These are phyloP conservation scores for Triticum dicoccoides DNA, from an alignment of 176 grass and related monocot genomes.

Conservation along the genomic window DNA sequence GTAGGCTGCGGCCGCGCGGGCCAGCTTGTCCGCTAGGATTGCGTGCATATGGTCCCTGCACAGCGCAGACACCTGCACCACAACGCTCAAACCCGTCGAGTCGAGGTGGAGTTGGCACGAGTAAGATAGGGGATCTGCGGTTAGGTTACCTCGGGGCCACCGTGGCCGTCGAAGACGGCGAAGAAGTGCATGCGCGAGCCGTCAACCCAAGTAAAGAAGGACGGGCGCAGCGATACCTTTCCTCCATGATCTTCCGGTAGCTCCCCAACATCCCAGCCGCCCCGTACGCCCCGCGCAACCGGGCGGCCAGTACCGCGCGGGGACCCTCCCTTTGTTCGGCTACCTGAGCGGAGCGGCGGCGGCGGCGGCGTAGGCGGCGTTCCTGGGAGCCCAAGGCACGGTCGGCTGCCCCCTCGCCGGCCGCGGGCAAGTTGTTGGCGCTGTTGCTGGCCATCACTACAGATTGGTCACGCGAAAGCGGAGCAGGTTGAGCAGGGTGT, in stretches of 20 bases:
- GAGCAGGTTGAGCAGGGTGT: background rate
- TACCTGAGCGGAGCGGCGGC: no score
- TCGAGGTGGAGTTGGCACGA: background rate
- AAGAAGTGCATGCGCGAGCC: constrained; percentile 68
- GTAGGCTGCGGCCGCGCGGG: background rate
- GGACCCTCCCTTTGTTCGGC: no score
- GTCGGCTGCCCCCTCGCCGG: background rate
- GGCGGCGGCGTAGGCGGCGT: background rate
- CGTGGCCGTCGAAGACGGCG: constrained; percentile 82
- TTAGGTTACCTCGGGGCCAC: constrained; percentile 52
- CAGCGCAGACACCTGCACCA: constrained; percentile 52
- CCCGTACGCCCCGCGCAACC: constrained; percentile 49
- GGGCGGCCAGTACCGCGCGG: background rate
- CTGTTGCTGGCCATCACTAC: constrained; percentile 38
- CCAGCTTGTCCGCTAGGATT: constrained; percentile 54
- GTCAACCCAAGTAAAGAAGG: constrained; percentile 36
- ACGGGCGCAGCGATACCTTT: constrained; percentile 48
- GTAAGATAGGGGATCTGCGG: no score
- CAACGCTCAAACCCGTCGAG: background rate
- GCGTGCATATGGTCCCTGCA: constrained; percentile 68
- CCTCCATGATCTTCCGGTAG: constrained; percentile 54
- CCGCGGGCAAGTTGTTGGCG: background rate
- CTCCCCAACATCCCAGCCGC: constrained; percentile 33
- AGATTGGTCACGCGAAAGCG: background rate
- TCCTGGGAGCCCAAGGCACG: background rate